These are phyloP conservation scores for Boletus sp. DNA, from an alignment of 1,284 basidiomycete genomes.

Conservation along the genomic window DNA sequence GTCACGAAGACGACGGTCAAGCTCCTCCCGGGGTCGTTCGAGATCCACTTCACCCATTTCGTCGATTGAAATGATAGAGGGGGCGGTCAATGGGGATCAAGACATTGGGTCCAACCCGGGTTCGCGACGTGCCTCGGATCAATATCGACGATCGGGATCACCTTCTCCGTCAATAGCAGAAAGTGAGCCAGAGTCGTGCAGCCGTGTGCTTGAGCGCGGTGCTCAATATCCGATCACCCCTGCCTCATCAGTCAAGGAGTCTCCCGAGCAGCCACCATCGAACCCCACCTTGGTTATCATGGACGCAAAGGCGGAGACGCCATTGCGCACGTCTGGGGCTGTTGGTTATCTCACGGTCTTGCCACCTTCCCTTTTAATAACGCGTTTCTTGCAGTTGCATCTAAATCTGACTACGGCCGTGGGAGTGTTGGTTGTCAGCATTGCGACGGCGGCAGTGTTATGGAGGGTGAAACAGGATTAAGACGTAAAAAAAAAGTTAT, in stretches of 20 bases:
- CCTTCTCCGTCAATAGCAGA: conserved; percentile 39
- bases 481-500: conserved; percentile 11
- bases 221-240: conserved; percentile 42
- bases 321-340: conserved; percentile 22
- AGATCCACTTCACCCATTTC: conserved; percentile 34
- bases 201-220: conserved; percentile 18
- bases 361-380: conserved; percentile 19
- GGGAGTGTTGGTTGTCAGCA: conserved; percentile 55
- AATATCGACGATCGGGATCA: conserved; percentile 33
- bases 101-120: conserved; percentile 20
- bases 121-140: conserved; percentile 30
- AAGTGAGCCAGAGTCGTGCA: conserved; percentile 38
- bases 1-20: conserved; percentile 33
- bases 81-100: conserved; percentile 19
- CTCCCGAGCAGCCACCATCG: conserved; percentile 25
- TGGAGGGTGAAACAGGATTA: conserved; percentile 58
- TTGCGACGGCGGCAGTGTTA: conserved; percentile 63
- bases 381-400: conserved; percentile 26
- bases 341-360: conserved; percentile 30
- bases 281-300: conserved; percentile 9
- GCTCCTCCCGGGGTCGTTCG: conserved; percentile 29
- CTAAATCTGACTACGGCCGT: conserved; percentile 43
- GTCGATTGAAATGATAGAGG: conserved; percentile 35
- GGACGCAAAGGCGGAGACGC: conserved; percentile 15
- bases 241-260: conserved; percentile 42